Percentiles rank a stretch among this genome's conserved stretches.
Evolutionary conservation across 2,329 filamentous ascomycete genomes (phyloP).

Genomic region (Thelonectria rubi): DNA sequence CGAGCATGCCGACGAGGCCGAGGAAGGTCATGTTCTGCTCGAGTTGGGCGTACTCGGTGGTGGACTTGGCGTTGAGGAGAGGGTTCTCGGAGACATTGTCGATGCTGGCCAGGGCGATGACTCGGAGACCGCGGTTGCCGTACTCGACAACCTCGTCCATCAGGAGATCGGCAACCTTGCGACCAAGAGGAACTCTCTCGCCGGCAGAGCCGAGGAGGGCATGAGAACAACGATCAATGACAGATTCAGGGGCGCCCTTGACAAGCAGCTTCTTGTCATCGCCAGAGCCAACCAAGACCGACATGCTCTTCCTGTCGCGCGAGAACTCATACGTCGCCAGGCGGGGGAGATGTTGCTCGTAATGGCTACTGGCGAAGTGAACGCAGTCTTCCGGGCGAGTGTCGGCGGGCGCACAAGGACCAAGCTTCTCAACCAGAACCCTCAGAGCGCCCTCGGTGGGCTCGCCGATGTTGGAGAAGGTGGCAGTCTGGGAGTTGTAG

Average conservation of each 20-base stretch:
- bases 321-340: slow-evolving; percentile 96
- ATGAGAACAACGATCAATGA: slow-evolving; percentile 91
- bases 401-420: slow-evolving; percentile 73
- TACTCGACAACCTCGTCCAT: slow-evolving; percentile 86
- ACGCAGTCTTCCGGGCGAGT: slow-evolving; percentile 69
- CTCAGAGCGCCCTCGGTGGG: slow-evolving; percentile 94
- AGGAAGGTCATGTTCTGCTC: slow-evolving; percentile 96
- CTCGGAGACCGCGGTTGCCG: slow-evolving; percentile 89
- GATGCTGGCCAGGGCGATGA: slow-evolving; percentile 90
- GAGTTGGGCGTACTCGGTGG: slow-evolving; percentile 82
- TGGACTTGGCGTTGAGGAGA: slow-evolving; percentile 80
- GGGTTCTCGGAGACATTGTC: slow-evolving; percentile 78
- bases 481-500: slow-evolving; percentile 78
- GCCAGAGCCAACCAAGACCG: slow-evolving; percentile 81
- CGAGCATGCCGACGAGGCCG: slow-evolving; percentile 94
- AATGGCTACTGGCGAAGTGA: slow-evolving; percentile 84
- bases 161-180: slow-evolving; percentile 74
- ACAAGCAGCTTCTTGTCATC: slow-evolving; percentile 83
- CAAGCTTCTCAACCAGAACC: slow-evolving; percentile 92
- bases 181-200: slow-evolving; percentile 76
- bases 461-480: slow-evolving; percentile 87
- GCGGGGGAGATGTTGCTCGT: slow-evolving; percentile 78
- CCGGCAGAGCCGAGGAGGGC: slow-evolving; percentile 80
- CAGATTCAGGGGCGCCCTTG: slow-evolving; percentile 94
- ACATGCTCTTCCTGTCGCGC: slow-evolving; percentile 98